Evolutionary conservation across 306 rosid genomes (phyloP).

Genomic region (Urtica urens): DNA sequence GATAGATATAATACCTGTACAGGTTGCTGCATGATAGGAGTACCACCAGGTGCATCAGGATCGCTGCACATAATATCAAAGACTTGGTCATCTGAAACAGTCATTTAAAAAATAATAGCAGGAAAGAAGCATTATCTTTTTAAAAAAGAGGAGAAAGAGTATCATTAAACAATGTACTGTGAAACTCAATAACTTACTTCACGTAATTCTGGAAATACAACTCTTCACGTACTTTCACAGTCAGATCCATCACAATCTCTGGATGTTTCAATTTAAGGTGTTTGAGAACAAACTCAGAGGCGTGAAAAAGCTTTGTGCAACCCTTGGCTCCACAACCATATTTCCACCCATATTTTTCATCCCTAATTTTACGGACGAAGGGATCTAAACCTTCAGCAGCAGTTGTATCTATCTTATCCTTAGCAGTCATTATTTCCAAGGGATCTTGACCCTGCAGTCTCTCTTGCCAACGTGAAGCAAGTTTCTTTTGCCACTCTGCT

Average conservation of each 20-base stretch:
- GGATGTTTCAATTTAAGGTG: conserved; percentile 91
- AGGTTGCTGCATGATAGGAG: conserved; percentile 91
- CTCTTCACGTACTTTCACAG: conserved; percentile 80
- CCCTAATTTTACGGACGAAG: conserved; percentile 83
- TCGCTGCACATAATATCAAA: conserved; percentile 48
- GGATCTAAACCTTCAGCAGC: conserved; percentile 85
- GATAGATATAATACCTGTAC: conserved; percentile 70
- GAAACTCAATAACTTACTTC: conserved; percentile 59
- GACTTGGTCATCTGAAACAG: conserved; percentile 16
- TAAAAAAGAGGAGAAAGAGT: not conserved
- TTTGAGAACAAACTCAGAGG: conserved; percentile 89
- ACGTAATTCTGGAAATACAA: conserved; percentile 85
- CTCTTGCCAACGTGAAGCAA: conserved; percentile 79
- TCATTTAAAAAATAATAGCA: not conserved
- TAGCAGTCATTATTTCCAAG: conserved; percentile 86
- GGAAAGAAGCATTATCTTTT: not conserved
- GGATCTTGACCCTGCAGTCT: conserved; percentile 86
- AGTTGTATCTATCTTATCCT: conserved; percentile 90
- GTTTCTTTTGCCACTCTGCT: conserved; percentile 81
- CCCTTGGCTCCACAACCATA: conserved; percentile 99
- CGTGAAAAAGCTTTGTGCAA: conserved; percentile 98
- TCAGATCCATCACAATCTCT: conserved; percentile 71
- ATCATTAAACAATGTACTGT: too few species aligned
- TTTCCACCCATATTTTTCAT: conserved; percentile 99
- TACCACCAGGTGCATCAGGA: conserved; percentile 85